Evolutionary conservation across 768 basidiomycete species (phyloP).

Genomic region (Panaeolus cyanescens): DNA sequence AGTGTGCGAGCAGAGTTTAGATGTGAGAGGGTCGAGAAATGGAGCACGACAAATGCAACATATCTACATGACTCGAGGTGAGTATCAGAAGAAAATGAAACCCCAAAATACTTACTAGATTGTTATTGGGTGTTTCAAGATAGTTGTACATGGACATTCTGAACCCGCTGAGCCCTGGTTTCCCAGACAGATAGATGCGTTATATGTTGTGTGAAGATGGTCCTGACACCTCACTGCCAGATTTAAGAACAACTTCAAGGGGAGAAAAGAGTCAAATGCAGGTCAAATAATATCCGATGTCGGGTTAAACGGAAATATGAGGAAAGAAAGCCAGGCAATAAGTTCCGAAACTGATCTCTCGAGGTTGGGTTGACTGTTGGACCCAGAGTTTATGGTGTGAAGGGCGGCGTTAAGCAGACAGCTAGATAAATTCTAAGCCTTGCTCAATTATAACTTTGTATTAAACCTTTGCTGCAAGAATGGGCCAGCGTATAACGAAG

Average conservation of each 20-base stretch:
- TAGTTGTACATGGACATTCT: conserved; percentile 55
- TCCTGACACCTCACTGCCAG: conserved; percentile 5
- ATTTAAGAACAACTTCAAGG: neutral
- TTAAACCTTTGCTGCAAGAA: neutral
- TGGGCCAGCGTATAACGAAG: neutral
- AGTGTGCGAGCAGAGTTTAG: conserved; percentile 78
- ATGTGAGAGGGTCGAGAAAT: conserved; percentile 76
- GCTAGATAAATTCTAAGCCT: neutral
- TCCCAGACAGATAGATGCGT: neutral
- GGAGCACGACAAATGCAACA: conserved; percentile 81
- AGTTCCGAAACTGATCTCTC: neutral
- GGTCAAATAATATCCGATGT: neutral
- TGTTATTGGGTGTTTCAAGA: conserved; percentile 61
- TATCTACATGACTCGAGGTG: conserved; percentile 45
- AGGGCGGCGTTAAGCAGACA: neutral
- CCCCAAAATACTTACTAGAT: conserved; percentile 50
- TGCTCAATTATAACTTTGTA: too few species aligned
- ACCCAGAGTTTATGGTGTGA: neutral
- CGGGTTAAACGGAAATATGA: neutral
- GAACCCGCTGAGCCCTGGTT: neutral
- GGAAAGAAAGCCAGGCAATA: neutral
- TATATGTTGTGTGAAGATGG: neutral
- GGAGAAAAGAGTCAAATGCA: neutral
- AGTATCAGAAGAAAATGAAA: neutral
- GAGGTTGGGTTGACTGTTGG: neutral